Base-by-base conservation (phyloP, 148 eudicot genomes). In the Limonium bicolor region DNA sequence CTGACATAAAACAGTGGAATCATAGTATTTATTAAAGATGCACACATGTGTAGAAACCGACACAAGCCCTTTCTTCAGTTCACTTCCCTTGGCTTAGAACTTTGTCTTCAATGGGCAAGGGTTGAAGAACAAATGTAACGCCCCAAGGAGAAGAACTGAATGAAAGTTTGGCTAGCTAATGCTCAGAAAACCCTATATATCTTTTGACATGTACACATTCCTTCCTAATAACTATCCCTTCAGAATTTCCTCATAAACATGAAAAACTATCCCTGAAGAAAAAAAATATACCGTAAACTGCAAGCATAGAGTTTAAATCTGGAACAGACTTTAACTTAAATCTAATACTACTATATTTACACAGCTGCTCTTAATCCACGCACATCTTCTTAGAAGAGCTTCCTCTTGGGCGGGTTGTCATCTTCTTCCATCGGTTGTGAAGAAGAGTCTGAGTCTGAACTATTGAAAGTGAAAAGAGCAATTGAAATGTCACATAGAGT, bases 401-500 rank as follows among this genome's bases (percentile, higher is more conserved):
- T 62, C 29, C 59, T 64, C 40, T 62, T 48, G 0, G 66, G 63
- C 78, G 63, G 62, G 34, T 17, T 24, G 7, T 46, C 70, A 12
- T 29, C 69, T 0, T 30, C 66, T 0, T n/a, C n/a, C n/a, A n/a
- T n/a, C n/a, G n/a, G n/a, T n/a, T n/a, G n/a, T n/a, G n/a, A n/a
- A n/a, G 55, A 59, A 3, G 28, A 69, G 10, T 51, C 62, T 0
- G 56, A 51, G 0, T 55, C 65, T 3, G 72, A 56, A 33, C 27
- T 17, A n/a, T n/a, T n/a, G n/a, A n/a, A n/a, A n/a, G 63, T 53
- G 52, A 82, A 82, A 22, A 82, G 59, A 6, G 67, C 64, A 31
- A 78, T 77, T 0, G 83, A 58, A 26, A 82, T 63, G 25, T 64
- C 76, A 20, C n/a, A n/a, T n/a, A n/a, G n/a, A n/a, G n/a, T n/a